phyloP scores from a whole-genome alignment of 1,284 basidiomycete species.

The Ustilago trichophora region DNA sequence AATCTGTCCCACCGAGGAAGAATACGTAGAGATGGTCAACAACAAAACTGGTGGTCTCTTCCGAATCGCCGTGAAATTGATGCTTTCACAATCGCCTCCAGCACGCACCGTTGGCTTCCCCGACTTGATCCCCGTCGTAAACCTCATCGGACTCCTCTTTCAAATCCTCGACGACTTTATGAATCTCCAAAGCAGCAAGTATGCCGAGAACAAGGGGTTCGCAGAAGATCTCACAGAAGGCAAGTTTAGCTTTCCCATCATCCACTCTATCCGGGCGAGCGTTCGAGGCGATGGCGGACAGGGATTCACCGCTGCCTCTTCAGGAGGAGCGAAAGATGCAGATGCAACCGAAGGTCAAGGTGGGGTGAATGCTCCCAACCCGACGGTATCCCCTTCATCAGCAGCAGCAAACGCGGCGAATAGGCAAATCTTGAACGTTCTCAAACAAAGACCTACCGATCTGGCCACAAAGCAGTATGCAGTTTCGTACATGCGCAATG shows the following conservation, averaged over 20 bases:
- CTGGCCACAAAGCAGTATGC: constrained; percentile 60
- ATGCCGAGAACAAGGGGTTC: constrained; percentile 89
- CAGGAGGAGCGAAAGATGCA: too few relatives aligned
- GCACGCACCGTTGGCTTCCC: constrained; percentile 3
- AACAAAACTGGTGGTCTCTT: constrained; percentile 98
- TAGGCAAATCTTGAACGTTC: constrained; percentile 58
- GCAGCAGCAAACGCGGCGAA: constrained; percentile 20
- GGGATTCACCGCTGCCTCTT: too few relatives aligned
- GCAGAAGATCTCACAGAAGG: constrained; percentile 94
- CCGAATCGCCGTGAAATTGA: constrained; percentile 89
- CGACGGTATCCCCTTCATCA: too few relatives aligned
- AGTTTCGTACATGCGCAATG: constrained; percentile 60
- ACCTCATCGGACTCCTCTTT: constrained; percentile 91
- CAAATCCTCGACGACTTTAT: constrained; percentile 98
- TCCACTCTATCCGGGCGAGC: constrained; percentile 78
- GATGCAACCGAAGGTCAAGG: too few relatives aligned
- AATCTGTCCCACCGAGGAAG: constrained; percentile 90
- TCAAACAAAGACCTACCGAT: constrained; percentile 59
- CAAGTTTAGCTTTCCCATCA: constrained; percentile 93
- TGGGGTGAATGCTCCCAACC: too few relatives aligned
- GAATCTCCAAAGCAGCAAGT: constrained; percentile 90
- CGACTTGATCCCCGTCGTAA: constrained; percentile 78
- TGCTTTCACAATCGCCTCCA: constrained; percentile 76
- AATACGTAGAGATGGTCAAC: constrained; percentile 95
- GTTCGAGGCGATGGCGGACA: too few relatives aligned